These are phyloP conservation scores for Lathyrus oleraceus DNA, from an alignment of 306 rosid species.

Conservation along the genomic window DNA sequence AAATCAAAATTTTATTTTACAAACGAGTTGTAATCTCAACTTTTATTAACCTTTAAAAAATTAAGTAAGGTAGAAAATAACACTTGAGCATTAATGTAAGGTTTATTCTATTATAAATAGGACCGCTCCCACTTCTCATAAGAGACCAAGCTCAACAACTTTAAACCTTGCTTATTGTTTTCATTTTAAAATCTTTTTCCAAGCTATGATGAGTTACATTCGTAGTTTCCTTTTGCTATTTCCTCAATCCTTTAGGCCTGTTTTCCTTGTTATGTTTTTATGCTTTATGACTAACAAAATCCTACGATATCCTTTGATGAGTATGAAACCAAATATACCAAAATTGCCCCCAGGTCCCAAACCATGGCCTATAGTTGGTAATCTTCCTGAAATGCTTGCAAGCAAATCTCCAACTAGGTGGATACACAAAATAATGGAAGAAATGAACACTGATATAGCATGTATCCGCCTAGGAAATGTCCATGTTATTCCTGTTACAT, in stretches of 20 bases:
- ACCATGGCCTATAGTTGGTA: conserved; percentile 52
- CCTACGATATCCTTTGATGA: background rate
- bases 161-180: background rate
- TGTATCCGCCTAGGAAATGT: conserved; percentile 49
- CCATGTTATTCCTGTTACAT: conserved; percentile 43
- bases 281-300: background rate
- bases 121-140: background rate
- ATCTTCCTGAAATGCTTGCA: conserved; percentile 43
- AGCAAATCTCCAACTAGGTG: conserved; percentile 33
- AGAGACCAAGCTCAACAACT: background rate
- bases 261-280: background rate
- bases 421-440: conserved; percentile 45
- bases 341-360: conserved; percentile 43
- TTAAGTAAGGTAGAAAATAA: no score
- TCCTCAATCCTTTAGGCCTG: background rate
- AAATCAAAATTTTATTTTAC: no score
- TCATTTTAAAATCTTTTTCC: background rate
- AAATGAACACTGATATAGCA: conserved; percentile 44
- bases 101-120: background rate
- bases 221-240: background rate
- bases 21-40: no score
- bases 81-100: no score
- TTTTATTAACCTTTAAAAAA: no score
- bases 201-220: conserved; percentile 23
- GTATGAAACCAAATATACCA: background rate